These are phyloP conservation scores for Coemansia sp. DNA, from an alignment of 371 early-diverging fungal species.

Conservation along the genomic window DNA sequence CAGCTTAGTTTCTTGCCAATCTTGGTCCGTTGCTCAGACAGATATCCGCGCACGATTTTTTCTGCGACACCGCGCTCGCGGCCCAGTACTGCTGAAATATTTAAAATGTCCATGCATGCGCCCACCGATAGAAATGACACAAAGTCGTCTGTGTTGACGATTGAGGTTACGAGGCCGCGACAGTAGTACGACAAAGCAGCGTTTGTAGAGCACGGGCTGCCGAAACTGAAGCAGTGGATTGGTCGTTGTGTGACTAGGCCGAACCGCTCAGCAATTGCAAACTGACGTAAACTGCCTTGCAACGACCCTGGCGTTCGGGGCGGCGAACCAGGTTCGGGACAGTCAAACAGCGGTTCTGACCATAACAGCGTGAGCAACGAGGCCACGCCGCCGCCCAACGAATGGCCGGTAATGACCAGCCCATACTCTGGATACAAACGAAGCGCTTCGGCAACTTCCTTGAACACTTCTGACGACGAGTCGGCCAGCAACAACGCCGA, in stretches of 20 bases:
- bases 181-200: constrained; percentile 67
- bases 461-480: constrained; percentile 65
- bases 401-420: constrained; percentile 77
- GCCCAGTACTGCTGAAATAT: constrained; percentile 65
- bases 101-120: constrained; percentile 70
- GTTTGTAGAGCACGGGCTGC: constrained; percentile 72
- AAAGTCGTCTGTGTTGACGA: constrained; percentile 72
- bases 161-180: constrained; percentile 69
- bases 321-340: not conserved
- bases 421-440: constrained; percentile 69
- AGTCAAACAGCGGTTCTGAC: constrained; percentile 57
- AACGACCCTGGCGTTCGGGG: constrained; percentile 12
- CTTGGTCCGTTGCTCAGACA: constrained; percentile 47
- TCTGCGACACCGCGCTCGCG: constrained; percentile 69
- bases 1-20: constrained; percentile 27
- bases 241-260: constrained; percentile 71
- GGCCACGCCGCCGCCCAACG: constrained; percentile 79
- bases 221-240: constrained; percentile 77
- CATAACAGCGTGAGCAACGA: constrained; percentile 69
- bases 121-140: constrained; percentile 73
- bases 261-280: constrained; percentile 64
- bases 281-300: constrained; percentile 55
- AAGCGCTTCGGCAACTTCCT: constrained; percentile 65
- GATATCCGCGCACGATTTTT: constrained; percentile 64
- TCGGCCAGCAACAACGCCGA: constrained; percentile 68